These are phyloP conservation scores for Nothophytophthora sp. DNA, from an alignment of 352 stramenopile species.

Conservation along the genomic window DNA sequence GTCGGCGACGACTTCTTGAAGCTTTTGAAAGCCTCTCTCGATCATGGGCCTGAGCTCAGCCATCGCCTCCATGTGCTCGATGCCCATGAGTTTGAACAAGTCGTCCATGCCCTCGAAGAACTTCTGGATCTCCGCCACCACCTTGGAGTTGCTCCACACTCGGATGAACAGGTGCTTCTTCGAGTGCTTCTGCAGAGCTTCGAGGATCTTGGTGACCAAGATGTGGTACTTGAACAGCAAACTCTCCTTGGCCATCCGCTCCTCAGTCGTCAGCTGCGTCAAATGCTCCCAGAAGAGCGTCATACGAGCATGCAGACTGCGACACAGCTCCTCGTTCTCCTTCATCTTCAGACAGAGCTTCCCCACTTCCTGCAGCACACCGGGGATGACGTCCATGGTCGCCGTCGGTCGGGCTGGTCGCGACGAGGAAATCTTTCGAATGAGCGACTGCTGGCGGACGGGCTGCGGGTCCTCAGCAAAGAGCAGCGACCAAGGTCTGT, in stretches of 20 bases:
- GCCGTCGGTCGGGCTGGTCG: neutral
- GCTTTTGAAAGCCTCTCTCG: slow-evolving; percentile 1
- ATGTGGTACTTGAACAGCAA: slow-evolving; percentile 21
- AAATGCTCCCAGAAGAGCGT: slow-evolving; percentile 27
- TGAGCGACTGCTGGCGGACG: too few relatives aligned
- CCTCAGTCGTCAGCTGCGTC: slow-evolving; percentile 20
- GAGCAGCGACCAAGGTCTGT: too few relatives aligned
- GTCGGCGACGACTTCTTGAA: slow-evolving; percentile 2
- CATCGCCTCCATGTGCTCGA: slow-evolving; percentile 14
- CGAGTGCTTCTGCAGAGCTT: slow-evolving; percentile 5
- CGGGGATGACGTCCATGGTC: slow-evolving; percentile 16
- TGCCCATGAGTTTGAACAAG: slow-evolving; percentile 17
- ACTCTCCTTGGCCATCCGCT: slow-evolving; percentile 19
- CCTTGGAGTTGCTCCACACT: slow-evolving; percentile 13
- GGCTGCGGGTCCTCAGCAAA: too few relatives aligned
- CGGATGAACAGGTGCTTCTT: slow-evolving; percentile 6
- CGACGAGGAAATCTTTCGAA: neutral
- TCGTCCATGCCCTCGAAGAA: slow-evolving; percentile 17
- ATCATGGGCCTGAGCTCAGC: neutral
- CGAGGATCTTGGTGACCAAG: slow-evolving; percentile 20
- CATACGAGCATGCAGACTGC: slow-evolving; percentile 2
- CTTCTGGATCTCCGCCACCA: slow-evolving; percentile 4
- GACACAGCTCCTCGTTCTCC: slow-evolving; percentile 22
- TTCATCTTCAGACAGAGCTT: slow-evolving; percentile 21
- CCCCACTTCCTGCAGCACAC: slow-evolving; percentile 16